phyloP scores from a whole-genome alignment of 192 early-diverging fungal genomes.

The Globomyces pollinis-pini region DNA sequence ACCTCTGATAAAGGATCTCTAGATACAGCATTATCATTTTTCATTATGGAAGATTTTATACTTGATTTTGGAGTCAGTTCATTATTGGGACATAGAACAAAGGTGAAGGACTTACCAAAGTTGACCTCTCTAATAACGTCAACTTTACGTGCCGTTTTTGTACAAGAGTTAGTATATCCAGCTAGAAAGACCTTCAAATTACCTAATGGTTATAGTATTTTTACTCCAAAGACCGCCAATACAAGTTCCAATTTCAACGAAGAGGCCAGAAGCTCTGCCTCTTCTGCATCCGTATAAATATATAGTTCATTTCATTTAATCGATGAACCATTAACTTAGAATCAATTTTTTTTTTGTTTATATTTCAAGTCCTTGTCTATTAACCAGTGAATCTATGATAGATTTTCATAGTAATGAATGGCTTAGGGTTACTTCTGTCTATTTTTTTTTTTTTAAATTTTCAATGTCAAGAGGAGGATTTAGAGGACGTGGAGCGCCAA shows the following conservation, averaged over 20 bases:
- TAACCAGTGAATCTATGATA: no score
- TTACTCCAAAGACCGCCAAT: background rate
- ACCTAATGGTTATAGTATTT: slow-evolving; percentile 21
- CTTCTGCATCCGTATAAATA: no score
- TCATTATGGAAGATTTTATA: slow-evolving; percentile 40
- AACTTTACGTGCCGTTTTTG: slow-evolving; percentile 57
- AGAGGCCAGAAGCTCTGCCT: no score
- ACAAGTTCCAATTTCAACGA: no score
- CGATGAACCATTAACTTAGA: no score
- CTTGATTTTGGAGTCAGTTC: slow-evolving; percentile 85
- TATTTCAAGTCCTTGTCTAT: no score
- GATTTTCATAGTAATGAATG: no score
- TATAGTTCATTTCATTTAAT: no score
- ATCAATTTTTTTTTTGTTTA: no score
- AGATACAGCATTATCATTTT: slow-evolving; percentile 23
- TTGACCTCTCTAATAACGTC: slow-evolving; percentile 77
- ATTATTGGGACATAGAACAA: slow-evolving; percentile 88
- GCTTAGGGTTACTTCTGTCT: no score
- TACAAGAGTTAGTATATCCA: slow-evolving; percentile 70
- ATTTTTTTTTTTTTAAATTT: background rate
- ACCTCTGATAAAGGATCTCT: slow-evolving; percentile 35
- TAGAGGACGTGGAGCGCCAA: no score
- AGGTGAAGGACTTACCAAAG: slow-evolving; percentile 94
- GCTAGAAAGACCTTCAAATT: slow-evolving; percentile 58
- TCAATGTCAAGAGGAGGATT: background rate